phyloP scores from a whole-genome alignment of 1,284 basidiomycete genomes.

The Gomphus bonarii region DNA sequence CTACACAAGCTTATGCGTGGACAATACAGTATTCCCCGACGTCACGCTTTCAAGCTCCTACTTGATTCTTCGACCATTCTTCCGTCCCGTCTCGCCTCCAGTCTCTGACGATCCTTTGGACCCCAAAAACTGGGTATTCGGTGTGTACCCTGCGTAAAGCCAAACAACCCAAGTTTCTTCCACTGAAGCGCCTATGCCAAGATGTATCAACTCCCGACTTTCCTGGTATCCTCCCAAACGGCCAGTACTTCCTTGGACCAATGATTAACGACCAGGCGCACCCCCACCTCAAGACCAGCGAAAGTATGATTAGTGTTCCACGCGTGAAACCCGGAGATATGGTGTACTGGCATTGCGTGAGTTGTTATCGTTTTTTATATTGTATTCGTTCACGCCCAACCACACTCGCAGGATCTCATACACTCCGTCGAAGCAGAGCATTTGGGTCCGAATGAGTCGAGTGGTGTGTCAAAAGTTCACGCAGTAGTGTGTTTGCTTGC shows the following conservation, averaged over 20 bases:
- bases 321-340: constrained; percentile 72
- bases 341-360: constrained; percentile 80
- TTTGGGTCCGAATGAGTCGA: constrained; percentile 57
- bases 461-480: constrained; percentile 33
- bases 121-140: constrained; percentile 62
- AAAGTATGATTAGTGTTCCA: constrained; percentile 63
- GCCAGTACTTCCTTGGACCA: constrained; percentile 40
- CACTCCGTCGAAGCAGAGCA: constrained; percentile 75
- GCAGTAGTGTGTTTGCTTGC: background rate
- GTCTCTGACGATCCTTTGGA: constrained; percentile 37
- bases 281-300: constrained; percentile 58
- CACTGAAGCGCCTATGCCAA: constrained; percentile 17
- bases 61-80: constrained; percentile 77
- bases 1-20: background rate
- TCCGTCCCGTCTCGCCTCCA: constrained; percentile 38
- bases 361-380: constrained; percentile 13
- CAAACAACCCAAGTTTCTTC: background rate
- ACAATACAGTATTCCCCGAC: constrained; percentile 57
- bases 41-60: constrained; percentile 70
- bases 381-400: background rate
- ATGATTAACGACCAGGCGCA: constrained; percentile 41
- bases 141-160: constrained; percentile 25
- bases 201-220: constrained; percentile 48
- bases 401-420: constrained; percentile 49
- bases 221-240: constrained; percentile 40